Evolutionary conservation across 2,329 filamentous ascomycete genomes (phyloP).

Genomic region (Cadophora sp.): DNA sequence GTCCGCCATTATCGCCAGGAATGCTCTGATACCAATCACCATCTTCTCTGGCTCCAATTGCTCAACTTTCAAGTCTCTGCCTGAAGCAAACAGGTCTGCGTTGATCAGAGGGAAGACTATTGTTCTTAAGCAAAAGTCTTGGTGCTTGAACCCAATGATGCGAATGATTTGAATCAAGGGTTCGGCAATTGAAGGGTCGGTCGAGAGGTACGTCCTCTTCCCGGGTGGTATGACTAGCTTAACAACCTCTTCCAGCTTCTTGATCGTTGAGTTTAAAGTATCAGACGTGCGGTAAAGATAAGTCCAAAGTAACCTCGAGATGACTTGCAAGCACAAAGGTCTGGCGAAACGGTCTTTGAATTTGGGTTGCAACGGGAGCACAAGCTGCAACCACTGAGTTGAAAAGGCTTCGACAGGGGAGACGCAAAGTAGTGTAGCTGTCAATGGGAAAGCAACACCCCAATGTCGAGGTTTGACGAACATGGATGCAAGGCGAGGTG

Average conservation of each 20-base stretch:
- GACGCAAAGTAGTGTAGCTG: conserved; percentile 85
- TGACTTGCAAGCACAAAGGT: conserved; percentile 83
- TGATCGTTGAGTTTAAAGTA: conserved; percentile 66
- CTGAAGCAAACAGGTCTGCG: conserved; percentile 81
- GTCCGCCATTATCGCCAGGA: conserved; percentile 91
- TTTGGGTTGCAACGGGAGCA: conserved; percentile 78
- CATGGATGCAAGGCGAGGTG: conserved; percentile 81
- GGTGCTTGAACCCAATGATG: conserved; percentile 91
- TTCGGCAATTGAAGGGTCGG: conserved; percentile 83
- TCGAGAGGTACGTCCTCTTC: conserved; percentile 81
- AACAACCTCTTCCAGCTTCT: conserved; percentile 89
- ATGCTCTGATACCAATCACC: conserved; percentile 95
- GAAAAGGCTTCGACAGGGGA: conserved; percentile 85
- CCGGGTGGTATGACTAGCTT: conserved; percentile 82
- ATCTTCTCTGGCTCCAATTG: conserved; percentile 95
- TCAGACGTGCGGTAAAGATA: conserved; percentile 89
- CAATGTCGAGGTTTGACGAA: conserved; percentile 92
- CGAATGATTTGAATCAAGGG: conserved; percentile 93
- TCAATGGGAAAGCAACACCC: conserved; percentile 86
- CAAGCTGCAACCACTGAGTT: conserved; percentile 84
- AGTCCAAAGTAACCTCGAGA: conserved; percentile 91
- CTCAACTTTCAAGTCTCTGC: conserved; percentile 71
- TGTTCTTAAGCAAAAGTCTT: conserved; percentile 89
- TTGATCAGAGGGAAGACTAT: conserved; percentile 97
- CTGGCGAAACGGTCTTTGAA: conserved; percentile 84